Evolutionary conservation across 805 yeast genomes (phyloP).

Genomic region (Candida orba): DNA sequence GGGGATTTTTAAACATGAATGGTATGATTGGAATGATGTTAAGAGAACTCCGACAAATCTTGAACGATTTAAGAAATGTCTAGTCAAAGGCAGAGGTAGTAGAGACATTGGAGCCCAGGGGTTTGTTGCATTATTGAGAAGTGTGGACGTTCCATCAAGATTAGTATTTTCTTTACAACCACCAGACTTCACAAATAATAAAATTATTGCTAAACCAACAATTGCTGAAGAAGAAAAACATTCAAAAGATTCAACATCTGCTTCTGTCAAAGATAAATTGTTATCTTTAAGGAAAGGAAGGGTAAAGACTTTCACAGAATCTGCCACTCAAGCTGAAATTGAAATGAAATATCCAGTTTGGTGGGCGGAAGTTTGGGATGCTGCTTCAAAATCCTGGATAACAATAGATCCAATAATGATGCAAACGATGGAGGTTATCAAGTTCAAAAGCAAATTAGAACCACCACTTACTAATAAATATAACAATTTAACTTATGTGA

Average conservation of each 20-base stretch:
- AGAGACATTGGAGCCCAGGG: slow-evolving; percentile 83
- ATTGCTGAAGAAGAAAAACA: background rate
- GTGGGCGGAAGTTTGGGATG: slow-evolving; percentile 95
- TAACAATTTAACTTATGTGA: slow-evolving; percentile 62
- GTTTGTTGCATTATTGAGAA: slow-evolving; percentile 66
- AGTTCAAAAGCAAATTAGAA: slow-evolving; percentile 51
- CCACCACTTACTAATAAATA: slow-evolving; percentile 58
- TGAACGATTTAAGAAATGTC: slow-evolving; percentile 35
- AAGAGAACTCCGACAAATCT: slow-evolving; percentile 21
- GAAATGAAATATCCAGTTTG: slow-evolving; percentile 55
- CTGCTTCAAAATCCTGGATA: slow-evolving; percentile 65
- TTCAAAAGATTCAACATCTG: background rate
- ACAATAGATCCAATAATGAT: slow-evolving; percentile 76
- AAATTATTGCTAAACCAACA: slow-evolving; percentile 9
- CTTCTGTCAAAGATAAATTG: slow-evolving; percentile 10
- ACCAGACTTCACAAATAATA: slow-evolving; percentile 60
- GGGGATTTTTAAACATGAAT: slow-evolving; percentile 32
- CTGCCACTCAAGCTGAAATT: slow-evolving; percentile 15
- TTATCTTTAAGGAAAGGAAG: slow-evolving; percentile 18
- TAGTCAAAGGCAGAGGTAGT: slow-evolving; percentile 53
- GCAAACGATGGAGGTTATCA: slow-evolving; percentile 53
- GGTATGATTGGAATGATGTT: slow-evolving; percentile 33
- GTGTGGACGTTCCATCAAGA: slow-evolving; percentile 65
- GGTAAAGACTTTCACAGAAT: slow-evolving; percentile 2
- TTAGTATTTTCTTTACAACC: slow-evolving; percentile 83